These are phyloP conservation scores for Candida glaebosa DNA, from an alignment of 805 yeast species.

Conservation along the genomic window DNA sequence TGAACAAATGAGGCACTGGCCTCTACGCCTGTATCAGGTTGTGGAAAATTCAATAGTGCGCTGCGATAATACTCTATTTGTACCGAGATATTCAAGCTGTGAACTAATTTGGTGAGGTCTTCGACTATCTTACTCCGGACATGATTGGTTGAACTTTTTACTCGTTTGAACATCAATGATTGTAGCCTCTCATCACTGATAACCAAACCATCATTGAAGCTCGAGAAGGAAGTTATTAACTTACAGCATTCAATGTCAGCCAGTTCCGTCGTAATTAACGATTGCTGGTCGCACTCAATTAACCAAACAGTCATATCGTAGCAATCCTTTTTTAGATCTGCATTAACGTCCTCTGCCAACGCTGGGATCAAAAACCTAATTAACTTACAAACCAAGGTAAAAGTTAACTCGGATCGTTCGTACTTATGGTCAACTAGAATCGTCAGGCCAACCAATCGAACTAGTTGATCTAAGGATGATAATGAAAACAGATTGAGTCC, in stretches of 20 bases:
- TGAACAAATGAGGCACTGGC: constrained; percentile 33
- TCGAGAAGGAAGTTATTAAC: constrained; percentile 28
- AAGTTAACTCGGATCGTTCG: constrained; percentile 40
- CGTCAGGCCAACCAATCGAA: constrained; percentile 30
- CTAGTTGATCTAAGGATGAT: constrained; percentile 7
- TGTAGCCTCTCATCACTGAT: constrained; percentile 14
- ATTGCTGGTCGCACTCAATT: constrained; percentile 34
- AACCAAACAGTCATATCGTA: constrained; percentile 49
- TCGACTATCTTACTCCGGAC: constrained; percentile 5
- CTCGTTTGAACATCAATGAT: constrained; percentile 17
- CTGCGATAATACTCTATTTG: constrained; percentile 20
- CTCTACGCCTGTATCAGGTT: constrained; percentile 39
- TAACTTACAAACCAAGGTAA: constrained; percentile 29
- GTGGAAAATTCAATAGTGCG: constrained; percentile 23
- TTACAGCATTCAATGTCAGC: constrained; percentile 28
- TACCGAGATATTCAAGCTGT: background rate
- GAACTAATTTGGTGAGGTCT: constrained; percentile 3
- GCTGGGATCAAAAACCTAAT: constrained; percentile 18
- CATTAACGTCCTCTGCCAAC: constrained; percentile 22
- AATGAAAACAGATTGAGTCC: background rate
- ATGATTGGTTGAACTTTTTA: constrained; percentile 8
- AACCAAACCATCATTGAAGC: constrained; percentile 21
- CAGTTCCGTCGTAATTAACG: constrained; percentile 36
- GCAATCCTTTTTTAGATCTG: constrained; percentile 37
- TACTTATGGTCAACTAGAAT: constrained; percentile 22